Percentiles rank a stretch among this genome's conserved stretches.
These are phyloP conservation scores for Apiospora phragmitis DNA, from an alignment of 2,329 filamentous ascomycete species.

Conservation along the genomic window DNA sequence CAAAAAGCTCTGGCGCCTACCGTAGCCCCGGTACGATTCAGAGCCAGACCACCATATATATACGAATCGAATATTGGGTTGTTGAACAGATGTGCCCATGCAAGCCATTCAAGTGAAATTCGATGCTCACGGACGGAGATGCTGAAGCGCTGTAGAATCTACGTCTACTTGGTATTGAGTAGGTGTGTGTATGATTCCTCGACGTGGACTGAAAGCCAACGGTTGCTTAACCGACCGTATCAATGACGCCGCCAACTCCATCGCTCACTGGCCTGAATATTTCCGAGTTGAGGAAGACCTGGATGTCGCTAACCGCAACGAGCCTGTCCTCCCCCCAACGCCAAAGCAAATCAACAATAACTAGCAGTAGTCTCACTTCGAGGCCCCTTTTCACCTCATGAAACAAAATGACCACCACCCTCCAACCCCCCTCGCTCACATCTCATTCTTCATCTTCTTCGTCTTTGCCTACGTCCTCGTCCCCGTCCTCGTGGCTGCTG, in stretches of 20 bases:
- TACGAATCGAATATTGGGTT: neutral
- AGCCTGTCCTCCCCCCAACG: neutral
- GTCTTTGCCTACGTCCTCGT: neutral
- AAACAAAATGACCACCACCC: neutral
- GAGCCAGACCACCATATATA: neutral
- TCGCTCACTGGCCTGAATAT: neutral
- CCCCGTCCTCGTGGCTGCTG: neutral
- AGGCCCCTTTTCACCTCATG: neutral
- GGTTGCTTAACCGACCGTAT: neutral
- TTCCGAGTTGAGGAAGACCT: neutral
- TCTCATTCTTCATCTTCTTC: neutral
- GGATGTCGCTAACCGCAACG: neutral
- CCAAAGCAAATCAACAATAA: neutral
- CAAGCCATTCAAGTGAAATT: neutral
- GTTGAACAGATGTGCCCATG: neutral
- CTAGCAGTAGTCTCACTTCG: neutral
- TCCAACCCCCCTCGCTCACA: neutral
- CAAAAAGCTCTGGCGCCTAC: neutral
- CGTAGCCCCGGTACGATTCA: neutral
- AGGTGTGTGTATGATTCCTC: neutral
- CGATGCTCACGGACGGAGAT: neutral
- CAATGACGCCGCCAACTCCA: neutral
- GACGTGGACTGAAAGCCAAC: neutral
- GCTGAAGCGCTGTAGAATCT: neutral
- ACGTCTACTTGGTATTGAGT: neutral